Evolutionary conservation across 352 stramenopile genomes (phyloP), one percentile per base, ranked within the genome.

Genomic region (Plasmopara viticola): DNA sequence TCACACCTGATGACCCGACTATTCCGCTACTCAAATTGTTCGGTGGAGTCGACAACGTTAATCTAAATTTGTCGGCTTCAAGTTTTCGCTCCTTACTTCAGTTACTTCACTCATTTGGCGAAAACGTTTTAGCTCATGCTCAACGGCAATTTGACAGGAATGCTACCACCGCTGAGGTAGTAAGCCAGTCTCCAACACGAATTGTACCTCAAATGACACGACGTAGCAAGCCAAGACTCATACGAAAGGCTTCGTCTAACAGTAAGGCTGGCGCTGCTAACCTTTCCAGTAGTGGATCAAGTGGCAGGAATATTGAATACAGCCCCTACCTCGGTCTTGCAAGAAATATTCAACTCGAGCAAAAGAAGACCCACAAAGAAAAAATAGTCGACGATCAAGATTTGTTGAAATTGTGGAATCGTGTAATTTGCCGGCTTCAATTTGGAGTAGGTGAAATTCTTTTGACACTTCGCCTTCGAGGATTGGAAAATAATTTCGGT

Each of bases 1-100:
- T 94, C 7, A 74, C 81, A 5, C 77, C 81, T 2, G 77, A 86
- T 57, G 84, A 94, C 38, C 81, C 79, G 1, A 87, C 73, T 7
- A 84, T 90, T 44, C 77, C 84, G 34, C 65, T 94, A 10, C 45
- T 91, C 8, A 94, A 92, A 50, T 52, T 92, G 12, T 72, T 82
- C 48, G 84, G 84, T 28, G 74, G 72, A 8, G 68, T 94, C 7
- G 70, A 87, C 29, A 82, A 64, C 29, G 72, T 94, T 12, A 70
- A 79, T 20, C 35, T 92, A 28, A 89, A 87, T 57, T 53, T 94
- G n/a, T 86, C 79, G 2, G 64, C 72, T 10, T 62, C 60, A 28
- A 86, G 62, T 47, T 92, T 87, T 44, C 64, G 65, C 12, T 68
- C 77, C 1, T 41, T 94, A 40, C 54, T 88, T 48, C 62, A 69